phyloP scores from a whole-genome alignment of 148 eudicot species.

The Rhododendron ferrugineum region DNA sequence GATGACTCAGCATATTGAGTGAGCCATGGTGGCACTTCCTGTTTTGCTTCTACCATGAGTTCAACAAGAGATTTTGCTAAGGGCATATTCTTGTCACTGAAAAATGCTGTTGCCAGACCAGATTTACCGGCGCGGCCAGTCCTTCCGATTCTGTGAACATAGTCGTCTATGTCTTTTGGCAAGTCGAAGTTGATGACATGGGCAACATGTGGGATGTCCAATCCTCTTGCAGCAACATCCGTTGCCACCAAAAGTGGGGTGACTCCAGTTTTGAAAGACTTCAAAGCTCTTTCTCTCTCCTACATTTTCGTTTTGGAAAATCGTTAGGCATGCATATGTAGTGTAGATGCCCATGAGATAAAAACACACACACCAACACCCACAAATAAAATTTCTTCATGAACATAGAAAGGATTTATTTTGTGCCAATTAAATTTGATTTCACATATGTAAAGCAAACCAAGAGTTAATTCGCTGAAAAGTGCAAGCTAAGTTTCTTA shows the following conservation, averaged over 20 bases:
- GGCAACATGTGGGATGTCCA: conserved; percentile 67
- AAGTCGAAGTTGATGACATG: conserved; percentile 72
- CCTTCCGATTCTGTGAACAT: conserved; percentile 72
- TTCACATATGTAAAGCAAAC: background rate
- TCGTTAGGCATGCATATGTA: background rate
- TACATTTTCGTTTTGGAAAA: conserved; percentile 7
- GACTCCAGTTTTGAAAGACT: conserved; percentile 56
- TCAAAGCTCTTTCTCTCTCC: conserved; percentile 71
- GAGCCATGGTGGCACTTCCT: conserved; percentile 64
- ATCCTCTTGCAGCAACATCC: conserved; percentile 75
- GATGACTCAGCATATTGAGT: conserved; percentile 37
- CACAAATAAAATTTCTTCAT: background rate
- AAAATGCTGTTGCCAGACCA: conserved; percentile 72
- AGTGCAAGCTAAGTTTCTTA: background rate
- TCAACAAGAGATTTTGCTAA: conserved; percentile 55
- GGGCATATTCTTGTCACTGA: conserved; percentile 48
- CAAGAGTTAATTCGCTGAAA: background rate
- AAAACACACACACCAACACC: background rate
- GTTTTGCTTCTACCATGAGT: conserved; percentile 59
- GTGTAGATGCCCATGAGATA: background rate
- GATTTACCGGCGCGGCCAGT: conserved; percentile 80
- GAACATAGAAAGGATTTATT: background rate
- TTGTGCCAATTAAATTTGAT: background rate
- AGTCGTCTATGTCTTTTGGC: conserved; percentile 62
- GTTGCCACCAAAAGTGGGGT: conserved; percentile 75